Evolutionary conservation across 2,329 filamentous ascomycete genomes (phyloP).

Genomic region (Didymella pinodella): DNA sequence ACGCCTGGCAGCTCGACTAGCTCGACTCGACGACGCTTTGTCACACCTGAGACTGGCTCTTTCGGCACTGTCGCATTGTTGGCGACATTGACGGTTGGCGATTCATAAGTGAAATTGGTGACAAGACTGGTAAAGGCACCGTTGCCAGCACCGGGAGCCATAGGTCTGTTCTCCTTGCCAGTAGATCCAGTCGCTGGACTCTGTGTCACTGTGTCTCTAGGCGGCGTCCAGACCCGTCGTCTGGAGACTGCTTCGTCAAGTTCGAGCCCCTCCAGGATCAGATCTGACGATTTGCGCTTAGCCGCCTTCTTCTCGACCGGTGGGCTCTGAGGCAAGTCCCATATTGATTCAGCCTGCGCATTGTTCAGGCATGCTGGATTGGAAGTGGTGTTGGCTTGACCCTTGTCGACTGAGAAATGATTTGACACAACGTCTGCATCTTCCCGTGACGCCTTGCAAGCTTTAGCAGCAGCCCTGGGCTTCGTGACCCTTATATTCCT

Average conservation of each 20-base stretch:
- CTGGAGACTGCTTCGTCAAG: constrained; percentile 43
- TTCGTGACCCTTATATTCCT: constrained; percentile 40
- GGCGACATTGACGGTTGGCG: constrained; percentile 19
- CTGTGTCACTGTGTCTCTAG: constrained; percentile 35
- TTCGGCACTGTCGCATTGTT: constrained; percentile 9
- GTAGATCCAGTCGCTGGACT: constrained; percentile 29
- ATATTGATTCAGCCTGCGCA: constrained; percentile 29
- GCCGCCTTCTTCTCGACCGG: constrained; percentile 18
- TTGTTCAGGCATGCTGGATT: background rate
- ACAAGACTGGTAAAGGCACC: constrained; percentile 39
- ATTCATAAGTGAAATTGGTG: constrained; percentile 41
- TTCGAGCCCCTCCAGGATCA: constrained; percentile 27
- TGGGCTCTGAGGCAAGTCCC: constrained; percentile 40
- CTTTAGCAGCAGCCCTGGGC: constrained; percentile 26
- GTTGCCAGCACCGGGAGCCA: constrained; percentile 5
- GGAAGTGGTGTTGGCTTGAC: constrained; percentile 1
- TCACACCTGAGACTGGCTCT: constrained; percentile 17
- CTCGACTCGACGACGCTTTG: constrained; percentile 45
- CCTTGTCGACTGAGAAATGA: constrained; percentile 29
- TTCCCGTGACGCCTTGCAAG: constrained; percentile 25
- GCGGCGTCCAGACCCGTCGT: constrained; percentile 50
- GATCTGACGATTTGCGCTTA: constrained; percentile 26
- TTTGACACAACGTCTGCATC: constrained; percentile 31
- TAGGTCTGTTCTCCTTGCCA: constrained; percentile 37
- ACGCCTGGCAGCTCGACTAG: constrained; percentile 40